Percentiles rank a stretch among this genome's conserved stretches.
Evolutionary conservation across 1,284 basidiomycete species (phyloP).

Genomic region (Austroboletus niveus): DNA sequence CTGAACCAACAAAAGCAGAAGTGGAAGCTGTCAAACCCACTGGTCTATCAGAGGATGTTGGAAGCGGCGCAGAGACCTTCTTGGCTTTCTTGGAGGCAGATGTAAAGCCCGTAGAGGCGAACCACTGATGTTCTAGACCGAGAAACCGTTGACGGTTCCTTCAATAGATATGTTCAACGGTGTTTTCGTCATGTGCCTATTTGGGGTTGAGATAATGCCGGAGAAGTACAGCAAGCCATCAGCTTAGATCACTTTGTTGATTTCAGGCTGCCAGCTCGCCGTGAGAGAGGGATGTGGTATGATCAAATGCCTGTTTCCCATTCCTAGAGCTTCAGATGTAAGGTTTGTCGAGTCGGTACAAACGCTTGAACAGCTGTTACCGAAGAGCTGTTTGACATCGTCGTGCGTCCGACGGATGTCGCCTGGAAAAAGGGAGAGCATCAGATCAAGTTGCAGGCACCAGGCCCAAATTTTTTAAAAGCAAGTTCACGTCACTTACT

Average conservation of each 20-base stretch:
- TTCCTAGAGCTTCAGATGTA: too few relatives aligned
- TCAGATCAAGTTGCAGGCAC: too few relatives aligned
- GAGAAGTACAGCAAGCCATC: not conserved
- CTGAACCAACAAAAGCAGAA: slow-evolving; percentile 63
- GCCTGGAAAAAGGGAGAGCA: too few relatives aligned
- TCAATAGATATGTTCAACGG: slow-evolving; percentile 18
- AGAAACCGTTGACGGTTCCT: slow-evolving; percentile 1
- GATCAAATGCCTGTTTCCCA: not conserved
- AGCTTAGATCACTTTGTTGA: not conserved
- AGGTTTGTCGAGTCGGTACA: too few relatives aligned
- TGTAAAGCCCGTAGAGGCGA: slow-evolving; percentile 52
- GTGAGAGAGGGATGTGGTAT: not conserved
- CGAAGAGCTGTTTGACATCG: too few relatives aligned
- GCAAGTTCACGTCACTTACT: too few relatives aligned
- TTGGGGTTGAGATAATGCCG: not conserved
- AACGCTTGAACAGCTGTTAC: too few relatives aligned
- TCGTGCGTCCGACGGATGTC: too few relatives aligned
- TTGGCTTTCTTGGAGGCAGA: slow-evolving; percentile 58
- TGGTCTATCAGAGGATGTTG: slow-evolving; percentile 34
- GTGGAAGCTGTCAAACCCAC: slow-evolving; percentile 28
- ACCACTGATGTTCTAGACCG: slow-evolving; percentile 40
- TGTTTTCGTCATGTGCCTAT: not conserved
- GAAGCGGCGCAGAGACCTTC: slow-evolving; percentile 57
- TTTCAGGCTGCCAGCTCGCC: not conserved
- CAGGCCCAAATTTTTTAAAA: too few relatives aligned